phyloP scores from a whole-genome alignment of 2,329 filamentous ascomycete species.

The Nothophaeocryptopus gaeumannii region DNA sequence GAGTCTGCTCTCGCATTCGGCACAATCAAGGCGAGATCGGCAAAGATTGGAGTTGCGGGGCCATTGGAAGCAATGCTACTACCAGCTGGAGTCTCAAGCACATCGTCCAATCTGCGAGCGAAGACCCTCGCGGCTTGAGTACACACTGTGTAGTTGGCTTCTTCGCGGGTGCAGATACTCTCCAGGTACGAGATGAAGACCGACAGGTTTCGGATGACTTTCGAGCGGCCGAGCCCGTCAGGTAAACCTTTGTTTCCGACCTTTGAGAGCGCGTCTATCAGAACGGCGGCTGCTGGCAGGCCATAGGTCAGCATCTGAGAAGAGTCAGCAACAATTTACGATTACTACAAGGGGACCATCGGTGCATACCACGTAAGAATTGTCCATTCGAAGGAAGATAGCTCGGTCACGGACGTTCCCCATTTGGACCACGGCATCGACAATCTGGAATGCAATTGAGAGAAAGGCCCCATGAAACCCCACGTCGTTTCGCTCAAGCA shows the following conservation, averaged over 20 bases:
- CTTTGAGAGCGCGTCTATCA: conserved; percentile 14
- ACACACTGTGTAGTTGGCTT: conserved; percentile 23
- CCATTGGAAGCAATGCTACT: too few species aligned
- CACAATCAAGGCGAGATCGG: too few species aligned
- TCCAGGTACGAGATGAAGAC: conserved; percentile 25
- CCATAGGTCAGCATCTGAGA: conserved; percentile 21
- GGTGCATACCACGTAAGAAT: conserved; percentile 19
- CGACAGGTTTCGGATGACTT: conserved; percentile 21
- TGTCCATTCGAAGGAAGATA: conserved; percentile 15
- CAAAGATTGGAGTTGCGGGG: too few species aligned
- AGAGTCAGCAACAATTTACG: background rate
- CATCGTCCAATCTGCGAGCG: conserved; percentile 20
- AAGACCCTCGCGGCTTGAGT: conserved; percentile 20
- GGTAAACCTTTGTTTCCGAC: conserved; percentile 5
- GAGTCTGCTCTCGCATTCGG: too few species aligned
- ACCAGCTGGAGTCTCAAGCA: conserved; percentile 11
- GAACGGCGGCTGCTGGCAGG: conserved; percentile 16
- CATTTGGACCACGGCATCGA: conserved; percentile 18
- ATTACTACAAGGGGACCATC: background rate
- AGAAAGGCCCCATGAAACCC: conserved; percentile 4
- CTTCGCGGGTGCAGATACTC: conserved; percentile 15
- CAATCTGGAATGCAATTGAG: conserved; percentile 10
- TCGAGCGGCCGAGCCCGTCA: conserved; percentile 10
- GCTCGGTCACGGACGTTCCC: conserved; percentile 17
- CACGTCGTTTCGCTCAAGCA: conserved; percentile 15